Conservation (phyloP, 2,329 filamentous ascomycete species). For the Geosmithia morbida region DNA sequence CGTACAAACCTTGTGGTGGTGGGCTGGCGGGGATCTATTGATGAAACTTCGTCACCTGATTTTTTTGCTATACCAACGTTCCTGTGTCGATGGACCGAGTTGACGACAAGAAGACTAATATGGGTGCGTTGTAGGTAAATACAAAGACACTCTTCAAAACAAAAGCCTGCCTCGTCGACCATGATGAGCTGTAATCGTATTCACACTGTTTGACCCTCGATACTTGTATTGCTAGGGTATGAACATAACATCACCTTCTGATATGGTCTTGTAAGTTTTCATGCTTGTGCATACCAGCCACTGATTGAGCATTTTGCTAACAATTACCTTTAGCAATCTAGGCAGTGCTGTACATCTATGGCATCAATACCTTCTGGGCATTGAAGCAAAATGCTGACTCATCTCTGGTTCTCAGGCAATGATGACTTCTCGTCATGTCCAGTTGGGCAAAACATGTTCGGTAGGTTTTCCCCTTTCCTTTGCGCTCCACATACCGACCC, state of each 20-base stretch:
- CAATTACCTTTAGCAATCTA: neutral
- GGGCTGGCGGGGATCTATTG: constrained; percentile 37
- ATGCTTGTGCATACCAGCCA: neutral
- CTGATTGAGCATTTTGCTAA: constrained; percentile 2
- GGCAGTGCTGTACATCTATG: neutral
- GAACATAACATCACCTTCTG: constrained; percentile 41
- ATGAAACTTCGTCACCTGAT: constrained; percentile 55
- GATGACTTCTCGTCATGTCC: neutral
- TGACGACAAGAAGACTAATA: constrained; percentile 14
- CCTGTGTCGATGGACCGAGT: constrained; percentile 8
- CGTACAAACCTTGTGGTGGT: constrained; percentile 48
- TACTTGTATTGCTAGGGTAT: constrained; percentile 27
- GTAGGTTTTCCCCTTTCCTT: neutral
- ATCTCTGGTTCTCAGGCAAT: neutral
- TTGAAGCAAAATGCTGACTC: neutral
- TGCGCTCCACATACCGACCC: neutral
- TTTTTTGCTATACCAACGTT: constrained; percentile 2
- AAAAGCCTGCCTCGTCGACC: constrained; percentile 3
- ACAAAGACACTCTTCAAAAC: constrained; percentile 8
- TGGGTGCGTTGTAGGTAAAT: constrained; percentile 17
- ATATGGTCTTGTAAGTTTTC: constrained; percentile 27
- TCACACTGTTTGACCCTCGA: constrained; percentile 44
- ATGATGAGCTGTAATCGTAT: constrained; percentile 39
- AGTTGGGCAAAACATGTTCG: neutral
- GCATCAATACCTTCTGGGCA: neutral